Percentiles rank a stretch among this genome's conserved stretches.
phyloP scores from a whole-genome alignment of 805 yeast species.

The Wickerhamiella kazuoi region DNA sequence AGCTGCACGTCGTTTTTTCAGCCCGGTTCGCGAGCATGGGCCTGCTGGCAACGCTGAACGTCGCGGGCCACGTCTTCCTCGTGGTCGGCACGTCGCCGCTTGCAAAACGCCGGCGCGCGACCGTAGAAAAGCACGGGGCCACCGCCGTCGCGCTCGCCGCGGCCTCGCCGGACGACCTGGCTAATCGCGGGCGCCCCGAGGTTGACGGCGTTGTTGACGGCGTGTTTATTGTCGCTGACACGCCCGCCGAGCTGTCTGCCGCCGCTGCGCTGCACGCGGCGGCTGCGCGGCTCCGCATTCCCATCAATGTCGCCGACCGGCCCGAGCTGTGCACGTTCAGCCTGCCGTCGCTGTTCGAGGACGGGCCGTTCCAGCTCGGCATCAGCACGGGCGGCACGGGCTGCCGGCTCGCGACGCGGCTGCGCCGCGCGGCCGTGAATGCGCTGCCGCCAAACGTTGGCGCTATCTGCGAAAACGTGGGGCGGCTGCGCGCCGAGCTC shows the following conservation, averaged over 20 bases:
- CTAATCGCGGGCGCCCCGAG: conserved; percentile 39
- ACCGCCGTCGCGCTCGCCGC: conserved; percentile 3
- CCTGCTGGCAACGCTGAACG: neutral
- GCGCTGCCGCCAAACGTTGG: conserved; percentile 55
- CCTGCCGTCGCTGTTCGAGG: conserved; percentile 47
- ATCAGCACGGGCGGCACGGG: conserved; percentile 80
- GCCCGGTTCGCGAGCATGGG: too few species aligned
- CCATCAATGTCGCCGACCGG: conserved; percentile 62
- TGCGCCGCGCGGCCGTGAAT: conserved; percentile 48
- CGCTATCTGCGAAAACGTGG: conserved; percentile 49
- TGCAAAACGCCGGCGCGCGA: conserved; percentile 4
- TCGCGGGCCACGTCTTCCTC: neutral
- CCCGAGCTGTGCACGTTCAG: conserved; percentile 62
- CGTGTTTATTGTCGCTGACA: conserved; percentile 37
- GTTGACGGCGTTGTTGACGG: conserved; percentile 55
- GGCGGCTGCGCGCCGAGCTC: conserved; percentile 40
- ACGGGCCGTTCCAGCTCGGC: conserved; percentile 66
- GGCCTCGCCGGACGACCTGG: conserved; percentile 26
- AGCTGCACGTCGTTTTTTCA: too few species aligned
- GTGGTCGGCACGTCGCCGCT: conserved; percentile 4
- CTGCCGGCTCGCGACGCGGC: conserved; percentile 65
- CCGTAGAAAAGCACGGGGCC: conserved; percentile 12
- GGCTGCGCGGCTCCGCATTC: conserved; percentile 53
- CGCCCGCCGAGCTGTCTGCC: conserved; percentile 5
- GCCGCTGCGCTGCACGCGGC: conserved; percentile 28